Base-by-base conservation (phyloP, 805 yeast genomes). In the Candida nanaspora region DNA sequence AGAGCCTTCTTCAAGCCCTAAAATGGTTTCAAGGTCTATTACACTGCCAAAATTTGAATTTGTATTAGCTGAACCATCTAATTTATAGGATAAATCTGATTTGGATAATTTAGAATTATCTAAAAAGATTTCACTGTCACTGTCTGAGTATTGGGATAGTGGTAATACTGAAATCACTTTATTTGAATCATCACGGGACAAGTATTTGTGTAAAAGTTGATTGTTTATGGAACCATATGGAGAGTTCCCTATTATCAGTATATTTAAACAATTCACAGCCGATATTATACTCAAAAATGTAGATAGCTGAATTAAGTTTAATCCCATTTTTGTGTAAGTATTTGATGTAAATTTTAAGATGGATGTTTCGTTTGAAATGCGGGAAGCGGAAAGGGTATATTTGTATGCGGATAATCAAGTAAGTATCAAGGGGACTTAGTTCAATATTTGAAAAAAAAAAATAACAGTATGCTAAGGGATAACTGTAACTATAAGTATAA, bases 81-180 rank as follows among this genome's bases (percentile, higher is more conserved):
- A 11, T 20, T 6, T 6, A 21, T n/a, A 33, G 10, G 21, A 18
- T 14, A 48, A 36, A 31, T 46, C 52, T 3, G 39, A 41, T 30
- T 47, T 42, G 6, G 28, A 13, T 3, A 52, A 23, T 1, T 44
- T 37, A 8, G 48, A 32, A 18, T 46, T 39, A 33, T 51, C 54
- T 11, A 51, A 33, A 4, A 18, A 27, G 5, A 50, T 39, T 4
- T 39, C 50, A 31, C 22, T 33, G 11, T 35, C 30, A 14, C 6
- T 13, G 7, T 23, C 32, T 3, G 30, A 16, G 22, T 23, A 29
- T 2, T 33, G 35, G 23, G 48, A 47, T 23, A 53, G 38, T 13
- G 60, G 59, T 5, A 53, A 46, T n/a, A 54, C 48, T 0, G 52
- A 42, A 7, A 55, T 46, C 15, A 55, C 49, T 7, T 41, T 42